A percentile compares a stretch with the other conserved stretches of the same genome.
Conservation (phyloP, 331 rosid genomes). For the Dryas integrifolia region DNA sequence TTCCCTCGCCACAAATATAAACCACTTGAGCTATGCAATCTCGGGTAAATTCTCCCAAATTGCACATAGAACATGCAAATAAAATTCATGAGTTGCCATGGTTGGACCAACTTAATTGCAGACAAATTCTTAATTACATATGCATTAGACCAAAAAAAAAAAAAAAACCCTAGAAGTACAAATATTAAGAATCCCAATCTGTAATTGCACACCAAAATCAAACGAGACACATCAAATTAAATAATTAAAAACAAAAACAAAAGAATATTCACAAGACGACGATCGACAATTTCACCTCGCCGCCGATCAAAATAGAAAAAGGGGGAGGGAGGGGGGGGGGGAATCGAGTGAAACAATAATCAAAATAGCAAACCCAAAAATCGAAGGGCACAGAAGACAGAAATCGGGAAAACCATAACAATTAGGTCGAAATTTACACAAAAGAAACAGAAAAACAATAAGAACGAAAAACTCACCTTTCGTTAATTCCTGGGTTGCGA, state of each 20-base stretch:
- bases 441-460: neutral
- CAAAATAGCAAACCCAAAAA: neutral
- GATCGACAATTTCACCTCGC: neutral
- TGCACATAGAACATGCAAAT: neutral
- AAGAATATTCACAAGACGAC: neutral
- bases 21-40: neutral
- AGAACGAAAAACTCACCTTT: slow-evolving; percentile 10
- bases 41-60: neutral
- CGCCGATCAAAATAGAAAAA: neutral
- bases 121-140: neutral
- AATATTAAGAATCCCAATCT: neutral
- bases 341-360: neutral
- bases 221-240: neutral
- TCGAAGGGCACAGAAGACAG: neutral
- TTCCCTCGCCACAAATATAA: neutral
- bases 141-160: neutral
- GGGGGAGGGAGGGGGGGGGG: no score
- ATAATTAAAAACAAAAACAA: neutral
- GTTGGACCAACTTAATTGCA: neutral
- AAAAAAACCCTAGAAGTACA: neutral
- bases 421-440: no score
- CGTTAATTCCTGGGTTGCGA: neutral
- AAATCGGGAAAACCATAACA: neutral
- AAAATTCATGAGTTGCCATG: neutral
- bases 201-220: neutral